A percentile compares a stretch with the other conserved stretches of the same genome.
Conservation (phyloP, 1,139 yeast species). For the Candida glucosophila region DNA sequence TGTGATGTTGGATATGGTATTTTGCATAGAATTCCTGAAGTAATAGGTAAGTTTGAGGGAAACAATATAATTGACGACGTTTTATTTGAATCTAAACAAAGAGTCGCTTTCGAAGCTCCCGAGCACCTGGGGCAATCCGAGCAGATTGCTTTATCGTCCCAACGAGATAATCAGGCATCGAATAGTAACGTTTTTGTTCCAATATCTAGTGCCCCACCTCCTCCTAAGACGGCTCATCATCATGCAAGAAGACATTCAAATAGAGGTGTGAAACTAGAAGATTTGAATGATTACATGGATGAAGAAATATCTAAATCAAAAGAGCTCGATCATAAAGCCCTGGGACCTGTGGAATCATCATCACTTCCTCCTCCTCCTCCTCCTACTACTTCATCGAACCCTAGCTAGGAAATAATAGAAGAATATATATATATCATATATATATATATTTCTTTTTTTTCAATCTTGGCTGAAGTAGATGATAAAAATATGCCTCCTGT, state of each 20-base stretch:
- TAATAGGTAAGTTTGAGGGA: conserved; percentile 39
- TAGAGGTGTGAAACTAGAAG: conserved; percentile 16
- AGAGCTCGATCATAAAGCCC: conserved; percentile 20
- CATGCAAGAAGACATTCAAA: conserved; percentile 22
- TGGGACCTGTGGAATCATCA: conserved; percentile 3
- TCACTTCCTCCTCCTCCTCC: conserved; percentile 25
- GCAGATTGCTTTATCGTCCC: too few species aligned
- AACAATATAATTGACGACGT: conserved; percentile 28
- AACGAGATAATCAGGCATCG: background rate
- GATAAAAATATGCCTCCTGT: conserved; percentile 32
- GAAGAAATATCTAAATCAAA: conserved; percentile 39
- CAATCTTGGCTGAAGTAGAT: conserved; percentile 2
- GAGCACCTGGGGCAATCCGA: conserved; percentile 4
- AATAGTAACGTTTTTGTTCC: conserved; percentile 5
- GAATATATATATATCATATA: too few species aligned
- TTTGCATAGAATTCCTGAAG: conserved; percentile 75
- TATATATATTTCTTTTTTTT: background rate
- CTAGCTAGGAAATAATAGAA: too few species aligned
- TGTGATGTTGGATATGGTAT: conserved; percentile 94
- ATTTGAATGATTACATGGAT: conserved; percentile 34
- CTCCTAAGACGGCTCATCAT: conserved; percentile 10
- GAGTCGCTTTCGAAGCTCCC: conserved; percentile 6
- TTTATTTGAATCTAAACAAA: conserved; percentile 23
- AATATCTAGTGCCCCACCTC: conserved; percentile 12
- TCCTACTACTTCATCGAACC: too few species aligned